phyloP scores from a whole-genome alignment of 2,329 filamentous ascomycete genomes.

The Trichoderma atroviride region DNA sequence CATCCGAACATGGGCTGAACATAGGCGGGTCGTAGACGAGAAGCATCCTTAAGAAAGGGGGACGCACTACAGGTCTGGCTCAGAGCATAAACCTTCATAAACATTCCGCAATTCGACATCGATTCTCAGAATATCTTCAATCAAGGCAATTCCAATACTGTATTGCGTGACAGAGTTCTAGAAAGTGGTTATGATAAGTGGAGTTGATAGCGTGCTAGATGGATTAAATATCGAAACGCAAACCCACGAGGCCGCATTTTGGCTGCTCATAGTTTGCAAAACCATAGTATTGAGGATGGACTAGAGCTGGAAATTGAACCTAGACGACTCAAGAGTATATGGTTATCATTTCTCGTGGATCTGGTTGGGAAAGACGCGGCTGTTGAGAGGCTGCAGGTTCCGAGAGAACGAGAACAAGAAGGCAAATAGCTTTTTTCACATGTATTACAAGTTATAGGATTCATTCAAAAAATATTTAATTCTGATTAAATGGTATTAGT shows the following conservation, averaged over 20 bases:
- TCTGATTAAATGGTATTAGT: background rate
- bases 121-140: background rate
- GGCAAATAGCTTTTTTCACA: too few relatives aligned
- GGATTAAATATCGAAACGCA: too few relatives aligned
- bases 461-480: background rate
- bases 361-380: too few relatives aligned
- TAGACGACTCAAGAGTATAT: too few relatives aligned
- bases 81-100: background rate
- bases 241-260: too few relatives aligned
- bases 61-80: background rate
- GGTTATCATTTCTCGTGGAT: too few relatives aligned
- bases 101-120: background rate
- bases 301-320: too few relatives aligned
- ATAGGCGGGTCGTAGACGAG: background rate
- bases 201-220: background rate
- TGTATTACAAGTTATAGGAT: too few relatives aligned
- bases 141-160: background rate
- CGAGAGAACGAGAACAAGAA: too few relatives aligned
- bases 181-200: background rate
- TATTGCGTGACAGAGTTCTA: background rate
- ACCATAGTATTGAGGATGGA: too few relatives aligned
- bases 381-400: too few relatives aligned
- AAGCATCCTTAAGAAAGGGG: background rate
- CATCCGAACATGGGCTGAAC: constrained; percentile 2
- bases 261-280: too few relatives aligned